phyloP scores from a whole-genome alignment of 805 yeast species.

The Saccharomyces kudriavzevii region DNA sequence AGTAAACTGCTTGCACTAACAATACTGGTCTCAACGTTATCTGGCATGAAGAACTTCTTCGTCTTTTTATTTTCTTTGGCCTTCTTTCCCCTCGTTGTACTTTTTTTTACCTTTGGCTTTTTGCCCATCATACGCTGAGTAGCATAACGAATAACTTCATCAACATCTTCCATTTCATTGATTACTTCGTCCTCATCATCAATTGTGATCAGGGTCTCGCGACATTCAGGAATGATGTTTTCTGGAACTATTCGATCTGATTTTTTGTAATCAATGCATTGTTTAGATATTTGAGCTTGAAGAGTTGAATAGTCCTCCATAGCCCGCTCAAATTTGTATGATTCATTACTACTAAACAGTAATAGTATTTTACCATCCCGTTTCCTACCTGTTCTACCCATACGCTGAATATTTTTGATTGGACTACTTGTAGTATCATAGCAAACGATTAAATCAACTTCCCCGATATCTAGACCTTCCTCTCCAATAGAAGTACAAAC shows the following conservation, averaged over 20 bases:
- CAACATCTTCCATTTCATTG: conserved; percentile 48
- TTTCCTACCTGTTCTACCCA: conserved; percentile 98
- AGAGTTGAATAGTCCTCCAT: conserved; percentile 75
- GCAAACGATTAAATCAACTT: conserved; percentile 88
- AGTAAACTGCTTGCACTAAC: conserved; percentile 44
- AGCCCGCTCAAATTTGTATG: conserved; percentile 70
- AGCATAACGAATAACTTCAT: conserved; percentile 60
- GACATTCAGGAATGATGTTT: conserved; percentile 46
- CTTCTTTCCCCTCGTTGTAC: conserved; percentile 9
- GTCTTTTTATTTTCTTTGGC: conserved; percentile 15
- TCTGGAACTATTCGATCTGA: conserved; percentile 66
- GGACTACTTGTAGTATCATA: conserved; percentile 92
- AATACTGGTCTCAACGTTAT: conserved; percentile 60
- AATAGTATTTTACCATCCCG: conserved; percentile 77
- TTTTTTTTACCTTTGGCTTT: conserved; percentile 13
- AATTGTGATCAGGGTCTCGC: conserved; percentile 48
- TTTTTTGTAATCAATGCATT: conserved; percentile 35
- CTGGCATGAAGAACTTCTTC: conserved; percentile 66
- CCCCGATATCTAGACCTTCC: conserved; percentile 97
- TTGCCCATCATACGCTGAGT: conserved; percentile 52
- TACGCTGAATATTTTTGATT: conserved; percentile 84
- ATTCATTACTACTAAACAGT: conserved; percentile 70
- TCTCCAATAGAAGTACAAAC: conserved; percentile 98
- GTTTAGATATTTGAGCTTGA: conserved; percentile 57
- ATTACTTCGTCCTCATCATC: conserved; percentile 63